Conservation (phyloP, 352 stramenopile species). For the Globisporangium okanoganense region DNA sequence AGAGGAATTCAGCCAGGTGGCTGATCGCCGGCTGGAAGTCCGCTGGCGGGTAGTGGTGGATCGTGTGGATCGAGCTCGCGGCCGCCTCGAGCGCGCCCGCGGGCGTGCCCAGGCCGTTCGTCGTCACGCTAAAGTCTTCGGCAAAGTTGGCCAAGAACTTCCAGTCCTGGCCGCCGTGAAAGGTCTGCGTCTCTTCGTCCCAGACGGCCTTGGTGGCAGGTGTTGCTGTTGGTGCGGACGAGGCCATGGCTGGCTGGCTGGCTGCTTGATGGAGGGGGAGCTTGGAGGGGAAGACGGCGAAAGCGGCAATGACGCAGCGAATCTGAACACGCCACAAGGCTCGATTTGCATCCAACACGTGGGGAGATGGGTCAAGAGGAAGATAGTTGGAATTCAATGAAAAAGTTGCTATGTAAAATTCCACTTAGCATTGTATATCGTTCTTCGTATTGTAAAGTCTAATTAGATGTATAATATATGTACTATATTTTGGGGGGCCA, state of each 20-base stretch:
- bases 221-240: background rate
- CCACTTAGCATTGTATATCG: background rate
- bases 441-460: background rate
- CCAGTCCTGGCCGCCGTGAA: constrained; percentile 91
- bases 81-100: constrained; percentile 63
- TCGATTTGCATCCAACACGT: background rate
- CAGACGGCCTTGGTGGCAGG: constrained; percentile 37
- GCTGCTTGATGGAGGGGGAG: background rate
- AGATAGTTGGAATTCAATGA: background rate
- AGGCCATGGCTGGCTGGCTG: constrained; percentile 2
- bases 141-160: constrained; percentile 88
- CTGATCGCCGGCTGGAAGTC: constrained; percentile 89
- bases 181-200: constrained; percentile 85
- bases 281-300: background rate
- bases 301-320: constrained; percentile 11
- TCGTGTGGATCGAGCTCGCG: constrained; percentile 64
- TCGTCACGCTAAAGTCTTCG: constrained; percentile 90
- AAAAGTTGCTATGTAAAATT: background rate
- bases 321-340: constrained; percentile 8
- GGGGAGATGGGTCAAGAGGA: background rate
- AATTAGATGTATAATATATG: too few species aligned
- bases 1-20: constrained; percentile 87
- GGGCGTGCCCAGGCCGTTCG: constrained; percentile 83
- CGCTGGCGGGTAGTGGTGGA: constrained; percentile 88
- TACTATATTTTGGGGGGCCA: background rate